These are phyloP conservation scores for Phoenix roebelenii DNA, from an alignment of 176 grass and related monocot genomes.

Conservation along the genomic window DNA sequence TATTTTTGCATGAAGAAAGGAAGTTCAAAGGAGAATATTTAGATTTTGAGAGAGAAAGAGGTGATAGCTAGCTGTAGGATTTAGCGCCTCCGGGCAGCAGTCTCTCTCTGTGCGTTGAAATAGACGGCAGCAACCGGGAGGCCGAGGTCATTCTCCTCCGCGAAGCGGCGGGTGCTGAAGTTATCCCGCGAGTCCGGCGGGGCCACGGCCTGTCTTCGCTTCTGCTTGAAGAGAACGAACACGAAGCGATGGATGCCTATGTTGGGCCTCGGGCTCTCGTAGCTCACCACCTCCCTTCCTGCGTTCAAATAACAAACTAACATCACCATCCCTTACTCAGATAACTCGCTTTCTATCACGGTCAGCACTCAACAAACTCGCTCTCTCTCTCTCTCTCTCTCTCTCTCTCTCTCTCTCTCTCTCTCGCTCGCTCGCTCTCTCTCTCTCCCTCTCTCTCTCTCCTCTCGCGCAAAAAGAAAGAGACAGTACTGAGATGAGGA, in stretches of 20 bases:
- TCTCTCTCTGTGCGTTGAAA: slow-evolving; percentile 78
- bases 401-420: too few species aligned
- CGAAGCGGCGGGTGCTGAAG: slow-evolving; percentile 73
- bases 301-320: neutral
- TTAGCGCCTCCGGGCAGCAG: slow-evolving; percentile 72
- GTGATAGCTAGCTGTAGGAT: too few species aligned
- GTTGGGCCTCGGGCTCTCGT: slow-evolving; percentile 66
- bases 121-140: slow-evolving; percentile 70
- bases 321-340: too few species aligned
- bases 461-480: too few species aligned
- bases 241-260: slow-evolving; percentile 81
- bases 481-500: neutral
- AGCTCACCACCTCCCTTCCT: slow-evolving; percentile 67
- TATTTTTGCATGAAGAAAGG: too few species aligned
- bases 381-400: too few species aligned
- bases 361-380: too few species aligned
- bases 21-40: too few species aligned
- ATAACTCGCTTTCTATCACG: too few species aligned
- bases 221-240: slow-evolving; percentile 68
- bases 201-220: slow-evolving; percentile 28
- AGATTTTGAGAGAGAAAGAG: too few species aligned
- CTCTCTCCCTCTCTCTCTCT: too few species aligned
- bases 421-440: too few species aligned
- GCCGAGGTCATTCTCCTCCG: slow-evolving; percentile 54
- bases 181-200: slow-evolving; percentile 39